Conservation (phyloP, 2,329 filamentous ascomycete species). For the Colletotrichum sp. region DNA sequence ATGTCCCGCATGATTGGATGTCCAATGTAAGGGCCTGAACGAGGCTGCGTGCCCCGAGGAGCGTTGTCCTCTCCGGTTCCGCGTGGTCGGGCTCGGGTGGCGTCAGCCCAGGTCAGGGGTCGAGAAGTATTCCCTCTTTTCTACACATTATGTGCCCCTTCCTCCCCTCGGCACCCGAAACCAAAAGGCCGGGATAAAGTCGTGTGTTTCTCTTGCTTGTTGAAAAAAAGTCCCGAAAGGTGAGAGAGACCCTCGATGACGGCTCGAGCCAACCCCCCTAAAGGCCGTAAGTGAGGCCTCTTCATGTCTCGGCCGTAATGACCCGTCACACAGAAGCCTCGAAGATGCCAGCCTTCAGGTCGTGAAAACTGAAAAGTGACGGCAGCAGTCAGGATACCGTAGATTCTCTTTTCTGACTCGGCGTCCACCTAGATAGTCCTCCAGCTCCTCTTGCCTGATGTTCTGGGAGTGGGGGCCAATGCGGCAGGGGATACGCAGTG, state of each 20-base stretch:
- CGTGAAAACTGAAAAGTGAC: background rate
- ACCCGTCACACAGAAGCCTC: background rate
- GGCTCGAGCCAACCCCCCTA: background rate
- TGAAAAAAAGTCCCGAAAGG: background rate
- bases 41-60: background rate
- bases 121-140: background rate
- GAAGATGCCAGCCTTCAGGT: background rate
- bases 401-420: background rate
- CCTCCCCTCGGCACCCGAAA: background rate
- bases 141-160: background rate
- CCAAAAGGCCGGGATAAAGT: background rate
- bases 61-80: constrained; percentile 6
- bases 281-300: constrained; percentile 10
- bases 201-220: background rate
- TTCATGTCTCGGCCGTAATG: constrained; percentile 8
- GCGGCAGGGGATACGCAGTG: background rate
- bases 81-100: constrained; percentile 15
- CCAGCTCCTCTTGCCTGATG: background rate
- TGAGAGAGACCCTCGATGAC: background rate
- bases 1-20: background rate
- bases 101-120: background rate
- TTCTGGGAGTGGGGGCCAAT: background rate
- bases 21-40: background rate
- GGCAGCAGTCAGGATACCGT: background rate
- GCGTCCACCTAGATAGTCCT: background rate